Evolutionary conservation across 2,329 filamentous ascomycete species (phyloP).

Genomic region (Talaromyces sp.): DNA sequence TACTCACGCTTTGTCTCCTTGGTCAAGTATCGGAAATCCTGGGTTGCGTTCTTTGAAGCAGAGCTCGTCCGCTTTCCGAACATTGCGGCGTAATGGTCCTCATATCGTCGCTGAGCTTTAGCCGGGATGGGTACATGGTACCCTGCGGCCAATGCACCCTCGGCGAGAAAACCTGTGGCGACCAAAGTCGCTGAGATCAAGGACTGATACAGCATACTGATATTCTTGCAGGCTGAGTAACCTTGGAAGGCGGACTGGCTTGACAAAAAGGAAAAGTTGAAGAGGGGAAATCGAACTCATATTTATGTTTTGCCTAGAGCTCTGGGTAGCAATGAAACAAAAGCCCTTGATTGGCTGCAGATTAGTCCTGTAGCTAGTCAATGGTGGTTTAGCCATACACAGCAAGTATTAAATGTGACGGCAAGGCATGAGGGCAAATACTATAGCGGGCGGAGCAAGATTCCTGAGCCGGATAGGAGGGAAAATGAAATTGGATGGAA

Average conservation of each 20-base stretch:
- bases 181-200: conserved; percentile 12
- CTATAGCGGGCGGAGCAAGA: background rate
- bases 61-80: conserved; percentile 6
- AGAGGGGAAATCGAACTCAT: background rate
- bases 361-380: background rate
- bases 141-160: conserved; percentile 5
- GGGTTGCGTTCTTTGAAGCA: background rate
- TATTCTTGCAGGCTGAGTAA: background rate
- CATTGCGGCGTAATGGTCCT: conserved; percentile 10
- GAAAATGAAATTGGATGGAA: background rate
- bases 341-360: background rate
- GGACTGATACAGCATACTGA: conserved; percentile 15
- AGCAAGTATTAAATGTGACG: background rate
- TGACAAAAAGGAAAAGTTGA: background rate
- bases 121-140: conserved; percentile 11
- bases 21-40: conserved; percentile 16
- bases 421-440: background rate
- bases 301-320: background rate
- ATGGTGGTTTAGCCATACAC: background rate
- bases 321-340: background rate
- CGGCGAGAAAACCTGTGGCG: conserved; percentile 14
- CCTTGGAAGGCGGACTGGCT: background rate
- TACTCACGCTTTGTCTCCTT: conserved; percentile 14
- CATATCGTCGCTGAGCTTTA: conserved; percentile 14
- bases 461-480: background rate